A percentile compares a stretch with the other conserved stretches of the same genome.
Evolutionary conservation across 371 early-diverging fungal species (phyloP).

Genomic region (Circinella umbellata): DNA sequence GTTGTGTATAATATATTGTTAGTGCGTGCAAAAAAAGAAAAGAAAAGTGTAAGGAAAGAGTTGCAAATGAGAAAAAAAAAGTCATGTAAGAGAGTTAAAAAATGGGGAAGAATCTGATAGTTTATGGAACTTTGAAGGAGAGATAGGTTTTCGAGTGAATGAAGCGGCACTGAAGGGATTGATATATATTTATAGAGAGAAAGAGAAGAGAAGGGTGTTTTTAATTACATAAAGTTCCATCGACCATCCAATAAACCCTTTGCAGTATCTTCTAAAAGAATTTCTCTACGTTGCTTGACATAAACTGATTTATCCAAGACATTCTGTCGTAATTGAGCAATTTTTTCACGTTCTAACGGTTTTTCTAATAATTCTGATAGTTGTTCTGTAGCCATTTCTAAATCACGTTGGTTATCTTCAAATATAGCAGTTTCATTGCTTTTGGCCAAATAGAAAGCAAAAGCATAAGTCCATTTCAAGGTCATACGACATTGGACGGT

Average conservation of each 20-base stretch:
- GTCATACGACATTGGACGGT: slow-evolving; percentile 87
- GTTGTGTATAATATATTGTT: no score
- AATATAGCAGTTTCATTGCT: slow-evolving; percentile 91
- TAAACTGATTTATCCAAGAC: slow-evolving; percentile 87
- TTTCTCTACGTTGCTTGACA: slow-evolving; percentile 73
- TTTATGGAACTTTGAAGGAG: no score
- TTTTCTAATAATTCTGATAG: slow-evolving; percentile 89
- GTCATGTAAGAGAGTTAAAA: background rate
- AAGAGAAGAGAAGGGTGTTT: slow-evolving; percentile 3
- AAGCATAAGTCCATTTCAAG: slow-evolving; percentile 96
- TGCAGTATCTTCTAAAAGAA: slow-evolving; percentile 81
- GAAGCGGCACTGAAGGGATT: no score
- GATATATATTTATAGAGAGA: background rate
- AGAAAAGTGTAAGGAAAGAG: no score
- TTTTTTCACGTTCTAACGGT: slow-evolving; percentile 75
- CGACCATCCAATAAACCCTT: slow-evolving; percentile 77
- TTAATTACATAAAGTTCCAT: slow-evolving; percentile 59
- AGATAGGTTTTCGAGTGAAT: no score
- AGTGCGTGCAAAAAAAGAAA: no score
- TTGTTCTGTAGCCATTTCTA: slow-evolving; percentile 95
- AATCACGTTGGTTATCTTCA: slow-evolving; percentile 95
- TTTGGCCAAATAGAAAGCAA: slow-evolving; percentile 91
- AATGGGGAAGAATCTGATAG: background rate
- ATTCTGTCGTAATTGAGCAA: slow-evolving; percentile 74
- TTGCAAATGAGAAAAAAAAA: no score